Evolutionary conservation across 352 stramenopile genomes (phyloP), one percentile per base, ranked within the genome.

Genomic region (Phytopythium delawarense): DNA sequence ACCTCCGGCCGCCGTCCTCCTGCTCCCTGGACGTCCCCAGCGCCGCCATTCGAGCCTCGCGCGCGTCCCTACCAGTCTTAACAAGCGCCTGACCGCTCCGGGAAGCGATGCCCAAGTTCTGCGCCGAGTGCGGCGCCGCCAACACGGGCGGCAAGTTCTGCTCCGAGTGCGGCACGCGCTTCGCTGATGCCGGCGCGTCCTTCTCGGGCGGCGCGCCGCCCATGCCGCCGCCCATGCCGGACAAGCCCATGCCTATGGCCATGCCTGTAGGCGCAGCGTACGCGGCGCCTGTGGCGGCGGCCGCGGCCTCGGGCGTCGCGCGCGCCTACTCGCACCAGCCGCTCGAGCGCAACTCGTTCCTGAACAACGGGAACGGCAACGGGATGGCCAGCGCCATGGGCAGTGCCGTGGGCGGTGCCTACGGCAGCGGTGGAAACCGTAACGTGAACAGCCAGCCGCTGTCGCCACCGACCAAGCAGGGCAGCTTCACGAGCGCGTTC

Each of bases 131-230:
- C 55, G 64, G 64, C 40, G 71, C 79, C 42, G 57, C 73, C 59
- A 72, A 68, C 62, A 76, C 64, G 11, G 72, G 77, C 61, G 76
- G 75, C 64, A 81, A 76, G 65, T 89, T 89, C 70, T 89, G 80
- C 69, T 68, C 75, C 52, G 78, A 89, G 65, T 89, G 80, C 63
- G 80, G 80, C 69, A 69, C 70, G 3, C 69, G 71, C 55, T 81
- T 79, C 59, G 63, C 64, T 2, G 63, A 76, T 16, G 63, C 57
- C 12, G 53, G 48, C 30, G 32, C 39, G 12, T 46, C 34, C 55
- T 30, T 28, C 2, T 45, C 25, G 6, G 59, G 51, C 25, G 25
- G 25, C 25, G 25, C 25, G 2, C 25, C 25, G 25, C 25, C 25
- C 16, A 59, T 55, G 6, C 53, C 61, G 30, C n/a, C 59, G 2